phyloP scores from a whole-genome alignment of 148 eudicot species.

The Tetragonia tetragonoides region DNA sequence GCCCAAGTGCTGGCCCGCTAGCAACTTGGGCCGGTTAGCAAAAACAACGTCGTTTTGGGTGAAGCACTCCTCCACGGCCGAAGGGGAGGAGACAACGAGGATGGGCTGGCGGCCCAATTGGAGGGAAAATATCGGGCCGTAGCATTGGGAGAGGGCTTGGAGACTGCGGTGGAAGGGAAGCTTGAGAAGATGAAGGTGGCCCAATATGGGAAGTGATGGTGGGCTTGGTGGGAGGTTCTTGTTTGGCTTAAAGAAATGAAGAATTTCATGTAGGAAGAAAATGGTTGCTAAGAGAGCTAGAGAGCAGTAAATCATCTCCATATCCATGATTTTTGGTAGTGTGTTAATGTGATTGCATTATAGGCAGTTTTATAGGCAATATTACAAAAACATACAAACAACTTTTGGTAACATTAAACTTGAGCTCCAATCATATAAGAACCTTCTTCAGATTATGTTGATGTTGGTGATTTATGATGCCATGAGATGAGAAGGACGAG shows the following conservation, averaged over 20 bases:
- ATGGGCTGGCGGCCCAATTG: conserved; percentile 22
- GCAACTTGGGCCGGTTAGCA: conserved; percentile 30
- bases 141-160: too few species aligned
- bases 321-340: neutral
- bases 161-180: conserved; percentile 25
- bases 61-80: conserved; percentile 33
- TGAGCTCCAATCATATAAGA: too few species aligned
- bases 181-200: conserved; percentile 40
- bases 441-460: too few species aligned
- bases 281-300: neutral
- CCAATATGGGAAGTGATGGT: conserved; percentile 34
- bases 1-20: conserved; percentile 18
- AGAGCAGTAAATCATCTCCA: conserved; percentile 3
- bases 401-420: too few species aligned
- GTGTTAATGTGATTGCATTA: too few species aligned
- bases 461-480: too few species aligned
- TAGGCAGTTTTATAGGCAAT: too few species aligned
- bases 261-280: conserved; percentile 5
- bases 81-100: conserved; percentile 28
- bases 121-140: conserved; percentile 22
- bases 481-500: too few species aligned
- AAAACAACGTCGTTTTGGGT: conserved; percentile 26
- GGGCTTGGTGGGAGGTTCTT: conserved; percentile 30
- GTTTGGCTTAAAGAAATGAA: neutral
- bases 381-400: too few species aligned